Conservation (phyloP, 2,329 filamentous ascomycete genomes). For the Fusarium abutilonis region DNA sequence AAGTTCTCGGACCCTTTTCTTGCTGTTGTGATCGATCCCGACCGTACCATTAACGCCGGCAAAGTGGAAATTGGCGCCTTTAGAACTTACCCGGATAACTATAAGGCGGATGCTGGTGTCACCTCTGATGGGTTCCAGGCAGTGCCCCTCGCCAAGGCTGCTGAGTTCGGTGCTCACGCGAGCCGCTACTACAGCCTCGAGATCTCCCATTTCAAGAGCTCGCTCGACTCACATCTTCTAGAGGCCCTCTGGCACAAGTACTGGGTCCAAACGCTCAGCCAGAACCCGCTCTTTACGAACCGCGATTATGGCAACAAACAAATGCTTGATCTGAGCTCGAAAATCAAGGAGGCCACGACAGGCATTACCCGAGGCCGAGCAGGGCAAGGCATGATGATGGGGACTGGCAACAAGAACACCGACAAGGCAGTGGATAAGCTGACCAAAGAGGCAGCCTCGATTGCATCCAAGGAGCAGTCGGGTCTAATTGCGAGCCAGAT, state of each 20-base stretch:
- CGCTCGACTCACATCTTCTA: slow-evolving; percentile 85
- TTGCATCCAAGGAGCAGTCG: slow-evolving; percentile 70
- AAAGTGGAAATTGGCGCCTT: slow-evolving; percentile 99
- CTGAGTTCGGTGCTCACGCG: slow-evolving; percentile 94
- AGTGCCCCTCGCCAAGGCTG: slow-evolving; percentile 91
- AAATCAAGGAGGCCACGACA: slow-evolving; percentile 73
- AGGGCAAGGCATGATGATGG: slow-evolving; percentile 43
- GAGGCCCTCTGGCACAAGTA: slow-evolving; percentile 98
- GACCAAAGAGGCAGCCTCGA: slow-evolving; percentile 67
- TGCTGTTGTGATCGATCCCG: slow-evolving; percentile 94
- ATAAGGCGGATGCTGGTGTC: slow-evolving; percentile 60
- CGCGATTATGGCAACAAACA: slow-evolving; percentile 93
- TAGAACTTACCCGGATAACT: slow-evolving; percentile 82
- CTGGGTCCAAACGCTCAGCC: slow-evolving; percentile 95
- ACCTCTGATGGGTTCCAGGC: slow-evolving; percentile 71
- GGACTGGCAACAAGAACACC: slow-evolving; percentile 35
- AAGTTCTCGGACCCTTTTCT: slow-evolving; percentile 88
- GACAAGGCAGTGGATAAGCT: slow-evolving; percentile 68
- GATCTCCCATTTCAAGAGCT: slow-evolving; percentile 93
- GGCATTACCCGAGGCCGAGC: slow-evolving; percentile 44
- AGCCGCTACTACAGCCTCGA: slow-evolving; percentile 91
- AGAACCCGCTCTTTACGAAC: slow-evolving; percentile 89
- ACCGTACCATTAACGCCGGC: slow-evolving; percentile 91
- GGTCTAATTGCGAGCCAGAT: slow-evolving; percentile 70
- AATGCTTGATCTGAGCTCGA: slow-evolving; percentile 86